Base-by-base conservation (phyloP, 495 filamentous ascomycete genomes). In the Parathielavia appendiculata region DNA sequence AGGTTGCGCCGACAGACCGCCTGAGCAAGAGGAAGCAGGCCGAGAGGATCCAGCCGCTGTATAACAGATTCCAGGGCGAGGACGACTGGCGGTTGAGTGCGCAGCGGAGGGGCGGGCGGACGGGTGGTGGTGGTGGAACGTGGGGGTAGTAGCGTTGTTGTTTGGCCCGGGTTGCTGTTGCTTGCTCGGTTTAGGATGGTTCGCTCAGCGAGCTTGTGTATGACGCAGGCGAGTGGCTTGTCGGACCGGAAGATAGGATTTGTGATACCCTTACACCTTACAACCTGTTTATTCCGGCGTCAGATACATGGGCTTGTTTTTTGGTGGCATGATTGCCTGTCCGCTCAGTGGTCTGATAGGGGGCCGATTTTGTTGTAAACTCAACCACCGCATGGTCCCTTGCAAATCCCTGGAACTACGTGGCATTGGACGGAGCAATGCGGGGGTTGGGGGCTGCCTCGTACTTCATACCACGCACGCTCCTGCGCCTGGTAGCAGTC, bases 21-120 rank as follows among this genome's bases (percentile, higher is more conserved):
- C 74, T 98, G 56, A 91, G 86, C 30, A 96, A 96, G 77, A 76
- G 93, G 62, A 92, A 95, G 81, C 90, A 90, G 76, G 91, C 89
- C 0, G 93, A 97, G 78, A 79, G 91, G 35, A 97, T 98, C 43
- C 88, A 95, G 73, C 93, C 93, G 53, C 67, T 98, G 72, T 91
- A 97, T 68, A 97, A 97, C 69, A 84, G 89, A 63, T 97, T 89
- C 72, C 81, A 75, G 9, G 82, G 84, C 13, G 91, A 89, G 44
- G 91, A 98, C 69, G 91, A 95, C 68, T 98, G 93, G 93, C 82
- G 93, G 63, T 73, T 98, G 35, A 89, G 85, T 59, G 90, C 93
- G 36, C 93, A 98, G 77, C 86, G 86, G 63, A 84, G 86, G 67
- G 88, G 89, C 56, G 92, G 92, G 23, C 80, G 93, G 58, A 87